These are phyloP conservation scores for Trichoderma oligosporum DNA, from an alignment of 2,329 filamentous ascomycete species.

Conservation along the genomic window DNA sequence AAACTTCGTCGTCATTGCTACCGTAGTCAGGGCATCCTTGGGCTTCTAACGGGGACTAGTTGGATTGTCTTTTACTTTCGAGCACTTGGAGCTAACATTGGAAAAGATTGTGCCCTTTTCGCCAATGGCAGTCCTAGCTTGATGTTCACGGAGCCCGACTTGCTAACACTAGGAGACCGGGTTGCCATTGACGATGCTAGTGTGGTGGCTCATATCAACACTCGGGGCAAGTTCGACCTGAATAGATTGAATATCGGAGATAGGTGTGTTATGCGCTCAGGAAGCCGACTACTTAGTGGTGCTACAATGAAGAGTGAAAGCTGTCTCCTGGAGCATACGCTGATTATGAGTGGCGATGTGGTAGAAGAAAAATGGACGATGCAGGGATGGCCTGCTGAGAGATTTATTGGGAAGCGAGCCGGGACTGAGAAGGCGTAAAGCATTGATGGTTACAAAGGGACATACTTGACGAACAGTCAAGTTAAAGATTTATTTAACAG, in stretches of 20 bases:
- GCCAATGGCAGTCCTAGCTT: conserved; percentile 50
- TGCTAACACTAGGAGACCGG: conserved; percentile 50
- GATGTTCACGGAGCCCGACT: conserved; percentile 56
- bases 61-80: conserved; percentile 53
- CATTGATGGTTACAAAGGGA: no score
- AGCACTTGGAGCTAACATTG: conserved; percentile 50
- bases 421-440: not conserved
- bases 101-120: conserved; percentile 53
- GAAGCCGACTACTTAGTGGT: conserved; percentile 50
- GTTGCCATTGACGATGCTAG: conserved; percentile 54
- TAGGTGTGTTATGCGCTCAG: conserved; percentile 49
- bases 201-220: conserved; percentile 55
- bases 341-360: conserved; percentile 54
- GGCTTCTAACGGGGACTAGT: conserved; percentile 50
- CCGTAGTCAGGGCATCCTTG: conserved; percentile 47
- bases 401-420: conserved; percentile 18
- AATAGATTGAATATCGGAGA: conserved; percentile 49
- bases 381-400: conserved; percentile 51
- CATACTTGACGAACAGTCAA: no score
- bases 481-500: no score
- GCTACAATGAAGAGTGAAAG: conserved; percentile 51
- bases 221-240: conserved; percentile 52
- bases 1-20: conserved; percentile 48
- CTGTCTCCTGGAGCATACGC: conserved; percentile 54
- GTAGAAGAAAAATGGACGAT: conserved; percentile 48